A percentile compares a stretch with the other conserved stretches of the same genome.
These are phyloP conservation scores for Tolypocladium ovalisporum DNA, from an alignment of 2,329 filamentous ascomycete species.

Conservation along the genomic window DNA sequence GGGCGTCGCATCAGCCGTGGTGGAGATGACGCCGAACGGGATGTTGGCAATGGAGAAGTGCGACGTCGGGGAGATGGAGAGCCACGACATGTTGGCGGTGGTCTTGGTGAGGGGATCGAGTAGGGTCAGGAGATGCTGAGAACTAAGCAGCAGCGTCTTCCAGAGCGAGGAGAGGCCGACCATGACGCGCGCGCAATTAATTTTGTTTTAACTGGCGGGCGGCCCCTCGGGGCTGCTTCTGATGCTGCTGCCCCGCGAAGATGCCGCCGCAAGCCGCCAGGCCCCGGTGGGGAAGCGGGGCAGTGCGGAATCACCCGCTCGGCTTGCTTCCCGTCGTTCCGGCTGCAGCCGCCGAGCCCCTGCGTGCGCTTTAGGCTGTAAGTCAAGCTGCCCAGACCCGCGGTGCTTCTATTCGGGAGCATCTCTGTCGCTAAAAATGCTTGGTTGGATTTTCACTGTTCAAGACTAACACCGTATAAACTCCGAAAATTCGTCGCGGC, in stretches of 20 bases:
- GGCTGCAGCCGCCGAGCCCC: not conserved
- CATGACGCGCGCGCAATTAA: not conserved
- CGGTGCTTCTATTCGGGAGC: no score
- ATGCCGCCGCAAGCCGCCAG: constrained; percentile 1
- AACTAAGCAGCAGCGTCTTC: not conserved
- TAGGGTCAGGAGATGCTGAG: not conserved
- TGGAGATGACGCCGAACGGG: constrained; percentile 73
- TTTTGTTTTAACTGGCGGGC: not conserved
- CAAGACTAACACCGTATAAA: no score
- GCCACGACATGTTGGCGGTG: constrained; percentile 12
- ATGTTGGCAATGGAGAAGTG: constrained; percentile 69
- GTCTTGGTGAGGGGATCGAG: not conserved
- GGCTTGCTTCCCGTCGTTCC: not conserved
- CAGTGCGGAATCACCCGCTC: not conserved
- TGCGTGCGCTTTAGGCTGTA: not conserved
- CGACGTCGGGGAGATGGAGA: constrained; percentile 12
- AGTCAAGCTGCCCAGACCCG: not conserved
- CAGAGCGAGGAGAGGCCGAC: not conserved
- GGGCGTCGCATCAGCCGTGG: constrained; percentile 39
- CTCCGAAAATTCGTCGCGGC: no score
- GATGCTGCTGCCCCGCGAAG: not conserved
- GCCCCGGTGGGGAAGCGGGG: not conserved
- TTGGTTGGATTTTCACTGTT: no score
- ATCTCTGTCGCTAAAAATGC: no score
- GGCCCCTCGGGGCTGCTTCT: not conserved